Evolutionary conservation across 495 filamentous ascomycete species (phyloP).

Genomic region (Penicillium malachiteum): DNA sequence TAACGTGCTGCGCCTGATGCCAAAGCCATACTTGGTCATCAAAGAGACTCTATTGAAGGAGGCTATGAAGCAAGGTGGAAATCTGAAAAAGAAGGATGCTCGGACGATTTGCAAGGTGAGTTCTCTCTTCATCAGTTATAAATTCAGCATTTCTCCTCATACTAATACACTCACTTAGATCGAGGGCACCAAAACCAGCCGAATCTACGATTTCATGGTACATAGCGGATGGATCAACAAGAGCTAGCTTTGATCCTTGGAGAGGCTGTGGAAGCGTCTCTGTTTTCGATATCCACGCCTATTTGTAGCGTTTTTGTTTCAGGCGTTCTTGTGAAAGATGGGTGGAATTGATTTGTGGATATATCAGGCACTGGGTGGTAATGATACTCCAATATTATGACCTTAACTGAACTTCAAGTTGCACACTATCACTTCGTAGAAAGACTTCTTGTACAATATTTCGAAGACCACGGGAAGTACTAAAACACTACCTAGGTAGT

Average conservation of each 20-base stretch:
- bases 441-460: no score
- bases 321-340: slow-evolving; percentile 17
- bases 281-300: slow-evolving; percentile 5
- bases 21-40: slow-evolving; percentile 91
- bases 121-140: not conserved
- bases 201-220: slow-evolving; percentile 93
- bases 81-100: slow-evolving; percentile 86
- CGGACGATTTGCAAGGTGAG: slow-evolving; percentile 64
- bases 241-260: slow-evolving; percentile 9
- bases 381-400: not conserved
- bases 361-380: slow-evolving; percentile 5
- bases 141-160: slow-evolving; percentile 7
- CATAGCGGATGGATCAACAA: slow-evolving; percentile 80
- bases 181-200: slow-evolving; percentile 61
- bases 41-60: slow-evolving; percentile 88
- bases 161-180: slow-evolving; percentile 41
- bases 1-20: slow-evolving; percentile 73
- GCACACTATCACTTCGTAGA: no score
- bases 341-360: not conserved
- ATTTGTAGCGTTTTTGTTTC: slow-evolving; percentile 16
- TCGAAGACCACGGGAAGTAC: no score
- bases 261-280: slow-evolving; percentile 11
- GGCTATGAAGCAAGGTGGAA: slow-evolving; percentile 81
- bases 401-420: no score
- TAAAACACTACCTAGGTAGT: no score